Evolutionary conservation across 345 rosid species (phyloP).

Genomic region (Pistacia vera): DNA sequence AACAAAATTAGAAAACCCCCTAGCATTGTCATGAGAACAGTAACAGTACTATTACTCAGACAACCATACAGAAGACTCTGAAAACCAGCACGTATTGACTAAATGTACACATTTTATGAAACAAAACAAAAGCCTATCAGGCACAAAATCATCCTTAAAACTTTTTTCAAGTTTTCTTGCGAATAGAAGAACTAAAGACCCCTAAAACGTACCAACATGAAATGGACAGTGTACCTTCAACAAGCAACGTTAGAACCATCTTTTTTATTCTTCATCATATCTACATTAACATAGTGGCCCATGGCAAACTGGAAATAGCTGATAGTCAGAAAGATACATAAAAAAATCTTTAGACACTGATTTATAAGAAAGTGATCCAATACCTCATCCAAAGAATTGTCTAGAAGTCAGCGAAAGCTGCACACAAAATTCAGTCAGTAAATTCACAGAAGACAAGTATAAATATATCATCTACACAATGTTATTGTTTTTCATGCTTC

Average conservation of each 20-base stretch:
- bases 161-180: not conserved
- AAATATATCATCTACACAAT: not conserved
- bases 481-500: not conserved
- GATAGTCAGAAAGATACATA: not conserved
- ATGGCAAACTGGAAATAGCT: conserved; percentile 30
- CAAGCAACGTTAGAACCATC: conserved; percentile 40
- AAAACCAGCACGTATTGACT: not conserved
- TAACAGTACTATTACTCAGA: no score
- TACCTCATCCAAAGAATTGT: conserved; percentile 91
- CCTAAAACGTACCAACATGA: not conserved
- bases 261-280: conserved; percentile 43
- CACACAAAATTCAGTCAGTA: conserved; percentile 7
- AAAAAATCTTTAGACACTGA: not conserved
- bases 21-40: not conserved
- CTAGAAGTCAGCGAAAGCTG: conserved; percentile 87
- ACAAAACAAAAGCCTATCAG: not conserved
- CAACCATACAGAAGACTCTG: no score
- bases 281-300: conserved; percentile 65
- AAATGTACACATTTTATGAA: not conserved
- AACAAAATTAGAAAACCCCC: not conserved
- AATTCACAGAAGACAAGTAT: not conserved
- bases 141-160: not conserved
- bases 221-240: conserved; percentile 42
- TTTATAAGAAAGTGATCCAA: not conserved
- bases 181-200: no score